Percentiles rank a stretch among this genome's conserved stretches.
Conservation (phyloP, 2,329 filamentous ascomycete genomes). For the Fusarium nodosum region DNA sequence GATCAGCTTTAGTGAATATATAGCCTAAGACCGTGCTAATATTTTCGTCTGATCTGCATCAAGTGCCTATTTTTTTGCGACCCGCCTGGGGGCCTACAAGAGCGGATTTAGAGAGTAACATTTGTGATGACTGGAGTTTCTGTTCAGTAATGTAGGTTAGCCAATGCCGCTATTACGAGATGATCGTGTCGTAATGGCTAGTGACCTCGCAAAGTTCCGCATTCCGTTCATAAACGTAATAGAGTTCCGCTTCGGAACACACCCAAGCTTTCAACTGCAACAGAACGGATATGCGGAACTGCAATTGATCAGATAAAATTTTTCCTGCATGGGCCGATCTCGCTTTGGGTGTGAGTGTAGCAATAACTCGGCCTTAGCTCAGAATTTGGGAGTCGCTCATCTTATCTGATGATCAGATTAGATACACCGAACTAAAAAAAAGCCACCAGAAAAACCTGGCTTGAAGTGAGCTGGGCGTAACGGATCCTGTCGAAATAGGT, state of each 20-base stretch:
- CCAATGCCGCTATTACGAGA: neutral
- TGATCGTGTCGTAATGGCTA: neutral
- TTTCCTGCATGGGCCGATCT: slow-evolving; percentile 45
- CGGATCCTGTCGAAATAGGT: slow-evolving; percentile 6
- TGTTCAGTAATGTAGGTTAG: neutral
- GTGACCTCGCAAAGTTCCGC: neutral
- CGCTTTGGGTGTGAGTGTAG: slow-evolving; percentile 39
- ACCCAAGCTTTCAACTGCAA: slow-evolving; percentile 5
- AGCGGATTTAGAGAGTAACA: neutral
- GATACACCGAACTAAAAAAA: slow-evolving; percentile 47
- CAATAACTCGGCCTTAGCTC: slow-evolving; percentile 4
- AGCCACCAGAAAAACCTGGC: slow-evolving; percentile 32
- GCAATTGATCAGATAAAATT: slow-evolving; percentile 48
- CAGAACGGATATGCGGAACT: slow-evolving; percentile 17
- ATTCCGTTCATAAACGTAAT: neutral
- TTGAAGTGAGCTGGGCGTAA: neutral
- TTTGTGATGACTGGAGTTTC: neutral
- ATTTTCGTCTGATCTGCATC: too few relatives aligned
- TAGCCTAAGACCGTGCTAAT: too few relatives aligned
- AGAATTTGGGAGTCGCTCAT: slow-evolving; percentile 47
- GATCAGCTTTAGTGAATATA: too few relatives aligned
- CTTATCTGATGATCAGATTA: slow-evolving; percentile 64
- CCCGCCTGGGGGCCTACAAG: neutral
- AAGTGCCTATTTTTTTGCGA: too few relatives aligned
- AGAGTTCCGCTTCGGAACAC: neutral